A percentile compares a stretch with the other conserved stretches of the same genome.
phyloP scores from a whole-genome alignment of 129 eudicot genomes.

The Cynara cardunculus region DNA sequence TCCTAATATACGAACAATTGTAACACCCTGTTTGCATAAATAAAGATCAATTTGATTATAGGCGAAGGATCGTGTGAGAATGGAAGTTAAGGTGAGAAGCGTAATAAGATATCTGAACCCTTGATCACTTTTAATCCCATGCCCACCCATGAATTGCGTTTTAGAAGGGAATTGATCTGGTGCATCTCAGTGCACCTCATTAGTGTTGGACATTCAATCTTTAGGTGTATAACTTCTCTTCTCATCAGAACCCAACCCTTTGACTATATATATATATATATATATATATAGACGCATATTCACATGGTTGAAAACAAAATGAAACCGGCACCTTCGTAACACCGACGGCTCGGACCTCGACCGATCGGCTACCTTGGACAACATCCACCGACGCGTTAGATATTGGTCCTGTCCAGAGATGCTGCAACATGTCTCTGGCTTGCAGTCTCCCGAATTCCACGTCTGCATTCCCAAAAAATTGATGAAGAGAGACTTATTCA shows the following conservation, averaged over 20 bases:
- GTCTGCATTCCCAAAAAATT: conserved; percentile 37
- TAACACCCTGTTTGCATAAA: conserved; percentile 58
- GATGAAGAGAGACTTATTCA: not conserved
- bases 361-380: conserved; percentile 91
- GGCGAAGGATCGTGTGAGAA: no score
- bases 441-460: conserved; percentile 89
- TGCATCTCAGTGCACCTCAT: no score
- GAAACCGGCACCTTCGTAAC: conserved; percentile 72
- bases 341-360: conserved; percentile 95
- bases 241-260: no score
- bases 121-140: no score
- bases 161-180: no score
- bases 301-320: not conserved
- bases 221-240: no score
- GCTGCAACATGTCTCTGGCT: conserved; percentile 95
- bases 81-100: no score
- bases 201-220: no score
- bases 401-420: conserved; percentile 98
- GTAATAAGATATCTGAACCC: no score
- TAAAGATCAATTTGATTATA: not conserved
- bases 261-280: no score
- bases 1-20: conserved; percentile 87
- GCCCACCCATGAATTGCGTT: no score
- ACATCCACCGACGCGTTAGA: conserved; percentile 90
- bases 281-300: not conserved